These are phyloP conservation scores for Pythium inflatum DNA, from an alignment of 352 stramenopile species.

Conservation along the genomic window DNA sequence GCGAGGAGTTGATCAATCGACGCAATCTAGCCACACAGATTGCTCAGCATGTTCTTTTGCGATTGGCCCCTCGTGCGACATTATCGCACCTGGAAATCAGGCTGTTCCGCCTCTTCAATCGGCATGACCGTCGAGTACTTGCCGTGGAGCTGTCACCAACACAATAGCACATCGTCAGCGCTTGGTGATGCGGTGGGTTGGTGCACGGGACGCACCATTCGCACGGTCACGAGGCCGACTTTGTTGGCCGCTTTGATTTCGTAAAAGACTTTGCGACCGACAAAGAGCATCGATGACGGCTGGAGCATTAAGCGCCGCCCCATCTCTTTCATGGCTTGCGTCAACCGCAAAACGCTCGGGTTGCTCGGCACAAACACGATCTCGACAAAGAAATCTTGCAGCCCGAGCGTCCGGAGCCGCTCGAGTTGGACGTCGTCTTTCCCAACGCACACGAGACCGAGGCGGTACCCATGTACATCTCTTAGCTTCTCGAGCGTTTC, in stretches of 20 bases:
- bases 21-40: slow-evolving; percentile 54
- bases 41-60: no score
- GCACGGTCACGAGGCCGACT: slow-evolving; percentile 75
- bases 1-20: slow-evolving; percentile 77
- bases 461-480: slow-evolving; percentile 49
- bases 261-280: slow-evolving; percentile 85
- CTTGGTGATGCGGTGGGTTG: neutral
- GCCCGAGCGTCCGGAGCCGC: slow-evolving; percentile 64
- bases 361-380: slow-evolving; percentile 74
- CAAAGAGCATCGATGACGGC: slow-evolving; percentile 78
- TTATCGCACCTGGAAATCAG: slow-evolving; percentile 67
- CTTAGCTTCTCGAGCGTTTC: slow-evolving; percentile 62
- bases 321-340: slow-evolving; percentile 77
- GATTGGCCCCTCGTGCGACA: neutral
- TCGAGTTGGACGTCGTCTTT: slow-evolving; percentile 77
- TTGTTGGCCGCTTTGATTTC: slow-evolving; percentile 87
- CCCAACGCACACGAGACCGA: slow-evolving; percentile 77
- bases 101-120: slow-evolving; percentile 81
- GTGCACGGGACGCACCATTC: slow-evolving; percentile 51
- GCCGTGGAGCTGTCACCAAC: slow-evolving; percentile 61
- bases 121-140: slow-evolving; percentile 88
- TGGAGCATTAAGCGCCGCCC: slow-evolving; percentile 59
- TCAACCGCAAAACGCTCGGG: slow-evolving; percentile 62
- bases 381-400: slow-evolving; percentile 68
- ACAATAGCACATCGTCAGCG: slow-evolving; percentile 11